Evolutionary conservation across 768 basidiomycete genomes (phyloP).

Genomic region (Clitopilus passeckerianus): DNA sequence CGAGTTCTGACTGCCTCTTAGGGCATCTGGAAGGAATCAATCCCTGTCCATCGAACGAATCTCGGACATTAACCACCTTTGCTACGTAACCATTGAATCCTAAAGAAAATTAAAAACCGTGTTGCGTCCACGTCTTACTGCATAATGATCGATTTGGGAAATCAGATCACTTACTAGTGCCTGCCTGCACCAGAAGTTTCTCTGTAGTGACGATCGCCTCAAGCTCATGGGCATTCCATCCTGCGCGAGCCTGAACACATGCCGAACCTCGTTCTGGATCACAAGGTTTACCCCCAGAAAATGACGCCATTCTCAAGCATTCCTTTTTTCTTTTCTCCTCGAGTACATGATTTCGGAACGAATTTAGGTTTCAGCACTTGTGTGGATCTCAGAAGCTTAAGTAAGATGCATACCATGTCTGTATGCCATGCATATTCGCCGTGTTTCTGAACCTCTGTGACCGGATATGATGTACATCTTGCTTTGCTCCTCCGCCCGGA

Average conservation of each 20-base stretch:
- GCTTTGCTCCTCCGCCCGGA: neutral
- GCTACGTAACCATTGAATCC: too few species aligned
- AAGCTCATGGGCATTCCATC: neutral
- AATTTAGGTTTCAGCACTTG: too few species aligned
- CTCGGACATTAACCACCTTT: neutral
- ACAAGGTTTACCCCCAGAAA: neutral
- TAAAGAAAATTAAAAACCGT: neutral
- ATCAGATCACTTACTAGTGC: neutral
- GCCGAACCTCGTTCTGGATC: neutral
- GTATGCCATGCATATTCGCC: neutral
- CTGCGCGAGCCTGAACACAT: neutral
- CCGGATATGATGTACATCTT: neutral
- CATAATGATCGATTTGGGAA: neutral
- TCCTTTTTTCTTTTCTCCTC: too few species aligned
- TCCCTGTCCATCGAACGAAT: neutral
- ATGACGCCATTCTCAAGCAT: neutral
- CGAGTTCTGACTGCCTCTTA: neutral
- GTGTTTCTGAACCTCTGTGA: neutral
- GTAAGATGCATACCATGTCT: neutral
- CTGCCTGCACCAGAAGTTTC: neutral
- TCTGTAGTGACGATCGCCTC: neutral
- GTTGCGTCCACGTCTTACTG: neutral
- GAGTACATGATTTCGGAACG: too few species aligned
- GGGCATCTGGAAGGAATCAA: neutral
- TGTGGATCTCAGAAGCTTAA: neutral